phyloP scores from a whole-genome alignment of 768 basidiomycete genomes.

The Amanita brunnescens region DNA sequence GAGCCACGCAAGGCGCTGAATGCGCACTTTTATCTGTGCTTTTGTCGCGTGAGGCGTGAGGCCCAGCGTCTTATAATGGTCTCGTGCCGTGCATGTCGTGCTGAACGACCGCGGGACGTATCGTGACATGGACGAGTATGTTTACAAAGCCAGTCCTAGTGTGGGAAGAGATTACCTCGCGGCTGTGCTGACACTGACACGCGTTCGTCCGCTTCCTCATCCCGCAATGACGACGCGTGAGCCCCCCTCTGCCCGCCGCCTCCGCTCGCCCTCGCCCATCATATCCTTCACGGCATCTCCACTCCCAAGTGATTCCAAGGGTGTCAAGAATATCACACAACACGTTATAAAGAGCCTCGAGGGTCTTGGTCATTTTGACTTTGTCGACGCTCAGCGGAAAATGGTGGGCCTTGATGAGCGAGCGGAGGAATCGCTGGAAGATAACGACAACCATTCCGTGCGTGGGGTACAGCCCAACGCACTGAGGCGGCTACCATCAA shows the following conservation, averaged over 20 bases:
- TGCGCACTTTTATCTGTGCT: constrained; percentile 33
- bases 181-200: neutral
- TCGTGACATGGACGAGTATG: neutral
- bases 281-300: constrained; percentile 32
- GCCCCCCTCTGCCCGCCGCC: constrained; percentile 9
- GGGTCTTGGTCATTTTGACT: constrained; percentile 34
- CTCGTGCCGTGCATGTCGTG: constrained; percentile 12
- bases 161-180: neutral
- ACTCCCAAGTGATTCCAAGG: constrained; percentile 27
- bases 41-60: constrained; percentile 28
- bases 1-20: neutral
- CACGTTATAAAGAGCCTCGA: constrained; percentile 41
- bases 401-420: constrained; percentile 22
- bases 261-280: constrained; percentile 41
- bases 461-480: constrained; percentile 16
- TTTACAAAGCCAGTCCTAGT: neutral
- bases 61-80: constrained; percentile 35
- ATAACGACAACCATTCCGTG: constrained; percentile 19
- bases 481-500: constrained; percentile 5
- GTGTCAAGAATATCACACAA: constrained; percentile 37
- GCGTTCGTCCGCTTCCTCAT: neutral
- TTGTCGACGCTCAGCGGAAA: constrained; percentile 21
- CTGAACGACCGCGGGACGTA: constrained; percentile 14
- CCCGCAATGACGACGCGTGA: constrained; percentile 17
- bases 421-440: constrained; percentile 17